Base-by-base conservation (phyloP, 345 rosid species). In the Bretschneidera sinensis region DNA sequence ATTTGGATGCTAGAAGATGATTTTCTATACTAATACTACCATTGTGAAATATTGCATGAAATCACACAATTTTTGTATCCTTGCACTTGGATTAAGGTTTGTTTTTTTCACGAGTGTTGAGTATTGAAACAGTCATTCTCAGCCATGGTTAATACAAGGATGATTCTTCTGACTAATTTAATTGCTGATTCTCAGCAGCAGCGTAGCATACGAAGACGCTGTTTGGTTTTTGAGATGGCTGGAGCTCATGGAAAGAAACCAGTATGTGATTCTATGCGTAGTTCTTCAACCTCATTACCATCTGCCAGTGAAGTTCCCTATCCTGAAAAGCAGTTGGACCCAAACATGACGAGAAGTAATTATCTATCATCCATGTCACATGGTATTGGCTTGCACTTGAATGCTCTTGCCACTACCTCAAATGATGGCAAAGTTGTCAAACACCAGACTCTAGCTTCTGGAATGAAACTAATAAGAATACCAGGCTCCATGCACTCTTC, bases 311-410 rank as follows among this genome's bases (percentile, higher is more conserved):
- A 57, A 63, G 67, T 52, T 56, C 45, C 62, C 33, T 8, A n/a
- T 43, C 43, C 23, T 53, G 74, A 71, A 48, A 65, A 65, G 49
- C 51, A 49, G 55, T 28, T 57, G 28, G 51, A 67, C 22, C 52
- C 69, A 55, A 61, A 65, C 48, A 72, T 61, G 56, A 55, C 52
- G 43, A 64, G 43, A 34, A 56, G 24, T 15, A 59, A 25, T 49
- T 57, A 31, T 34, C 50, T 57, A 21, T 57, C 54, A 47, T 60
- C 72, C 47, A 21, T 51, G 34, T 64, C 76, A 48, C 74, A 55
- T 39, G 72, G 76, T 5, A 68, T 71, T 67, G 90, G 85, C 51
- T 76, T 84, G 79, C 90, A 79, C 74, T 78, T 82, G 75, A 84
- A 82, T 76, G 75, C 73, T 62, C 78, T 84, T 48, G 64, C 68